Conservation (phyloP, 192 early-diverging fungal species). For the Diversispora epigaea region DNA sequence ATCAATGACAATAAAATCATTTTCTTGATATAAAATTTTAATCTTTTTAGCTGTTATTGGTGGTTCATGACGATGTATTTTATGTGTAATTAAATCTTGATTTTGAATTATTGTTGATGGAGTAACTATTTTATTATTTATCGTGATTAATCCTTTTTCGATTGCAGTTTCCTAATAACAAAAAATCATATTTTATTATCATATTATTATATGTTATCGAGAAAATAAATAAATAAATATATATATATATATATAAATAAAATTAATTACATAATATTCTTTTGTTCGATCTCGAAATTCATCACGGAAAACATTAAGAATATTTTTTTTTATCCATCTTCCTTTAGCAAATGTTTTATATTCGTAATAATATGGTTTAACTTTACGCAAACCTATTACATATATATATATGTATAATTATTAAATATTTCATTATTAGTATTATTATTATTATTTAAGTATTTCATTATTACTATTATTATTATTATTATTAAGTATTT, state of each 20-base stretch:
- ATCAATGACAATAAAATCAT: constrained; percentile 76
- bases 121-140: constrained; percentile 66
- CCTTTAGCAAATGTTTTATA: constrained; percentile 86
- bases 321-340: constrained; percentile 74
- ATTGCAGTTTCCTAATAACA: constrained; percentile 66
- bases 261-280: constrained; percentile 73
- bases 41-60: constrained; percentile 70
- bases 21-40: constrained; percentile 60
- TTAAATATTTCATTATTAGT: no score
- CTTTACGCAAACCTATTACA: constrained; percentile 66
- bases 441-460: no score
- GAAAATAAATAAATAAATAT: neutral
- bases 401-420: no score
- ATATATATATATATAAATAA: neutral
- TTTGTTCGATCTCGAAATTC: constrained; percentile 86
- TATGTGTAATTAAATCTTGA: constrained; percentile 77
- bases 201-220: neutral
- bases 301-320: constrained; percentile 80
- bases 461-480: no score
- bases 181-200: neutral
- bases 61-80: constrained; percentile 94
- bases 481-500: no score
- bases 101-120: constrained; percentile 69
- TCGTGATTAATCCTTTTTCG: constrained; percentile 70
- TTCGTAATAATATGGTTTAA: constrained; percentile 81